Base-by-base conservation (phyloP, 2,329 filamentous ascomycete species). In the Coniochaeta prunicola region DNA sequence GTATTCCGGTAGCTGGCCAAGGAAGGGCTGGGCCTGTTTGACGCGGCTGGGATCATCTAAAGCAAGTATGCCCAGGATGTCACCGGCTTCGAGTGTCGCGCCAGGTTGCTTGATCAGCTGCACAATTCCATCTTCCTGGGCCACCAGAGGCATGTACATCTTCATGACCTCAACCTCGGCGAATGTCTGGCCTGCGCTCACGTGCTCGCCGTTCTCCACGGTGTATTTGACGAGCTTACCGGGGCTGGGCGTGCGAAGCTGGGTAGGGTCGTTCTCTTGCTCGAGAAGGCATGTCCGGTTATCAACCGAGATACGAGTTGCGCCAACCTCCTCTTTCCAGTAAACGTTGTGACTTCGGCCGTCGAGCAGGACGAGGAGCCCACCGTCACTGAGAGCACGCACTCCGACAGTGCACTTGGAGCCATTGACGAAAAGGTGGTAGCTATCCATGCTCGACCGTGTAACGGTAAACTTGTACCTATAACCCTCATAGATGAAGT, bases 141-240 rank as follows among this genome's bases (percentile, higher is more conserved):
- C 90, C 62, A 99, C 84, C 58, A 99, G 82, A 69, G 94, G 94
- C 94, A 99, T 99, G 83, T 97, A 97, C 94, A 99, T 99, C 84
- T 99, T 99, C 94, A 99, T 99, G 76, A 99, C 94, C 77, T 99
- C 94, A 42, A 99, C 93, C 75, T 99, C 94, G 59, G 94, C 94
- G 70, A 92, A 99, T 34, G 93, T 81, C 74, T 97, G 90, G 59
- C 93, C 93, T 67, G 96, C 91, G 74, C 86, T 88, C 74, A 99
- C 86, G 73, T 99, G 94, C 66, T 92, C 84, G 61, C 94, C 94
- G 69, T 96, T 97, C 74, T 97, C 94, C 2, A 99, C 90, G 1
- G 91, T 90, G 76, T 94, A 99, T 78, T 96, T 97, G 78, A 99
- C 93, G 36, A 99, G 88, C 80, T 99, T 99, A 74, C 94, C 94